Evolutionary conservation across 139 green algal species (phyloP).

Genomic region (Chlamydomonas applanata): DNA sequence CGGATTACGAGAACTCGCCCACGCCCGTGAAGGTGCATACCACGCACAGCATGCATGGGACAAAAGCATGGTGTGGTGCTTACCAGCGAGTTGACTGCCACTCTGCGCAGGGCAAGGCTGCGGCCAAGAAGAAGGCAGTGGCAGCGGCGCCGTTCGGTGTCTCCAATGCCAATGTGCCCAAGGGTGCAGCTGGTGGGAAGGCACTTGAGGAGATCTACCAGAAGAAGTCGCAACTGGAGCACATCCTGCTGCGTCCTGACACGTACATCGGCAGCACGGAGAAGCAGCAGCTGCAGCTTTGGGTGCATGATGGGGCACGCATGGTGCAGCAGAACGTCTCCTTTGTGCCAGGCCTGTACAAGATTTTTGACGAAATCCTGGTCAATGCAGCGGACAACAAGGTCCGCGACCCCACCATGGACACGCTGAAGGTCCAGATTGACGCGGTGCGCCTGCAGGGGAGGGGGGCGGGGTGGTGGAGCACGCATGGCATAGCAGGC

Average conservation of each 20-base stretch:
- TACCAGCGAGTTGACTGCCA: too few species aligned
- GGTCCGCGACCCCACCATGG: conserved; percentile 91
- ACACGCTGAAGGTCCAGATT: conserved; percentile 84
- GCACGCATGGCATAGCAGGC: background rate
- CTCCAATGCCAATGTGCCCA: background rate
- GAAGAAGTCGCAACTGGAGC: conserved; percentile 97
- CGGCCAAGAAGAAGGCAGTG: background rate
- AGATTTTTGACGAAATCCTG: conserved; percentile 99
- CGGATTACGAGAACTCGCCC: too few species aligned
- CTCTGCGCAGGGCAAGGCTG: background rate
- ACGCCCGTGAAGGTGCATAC: too few species aligned
- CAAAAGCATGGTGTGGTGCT: too few species aligned
- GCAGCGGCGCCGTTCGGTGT: background rate
- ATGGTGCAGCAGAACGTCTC: conserved; percentile 55
- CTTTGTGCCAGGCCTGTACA: conserved; percentile 96
- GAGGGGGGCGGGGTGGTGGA: too few species aligned
- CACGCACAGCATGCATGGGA: too few species aligned
- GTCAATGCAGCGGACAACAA: conserved; percentile 99
- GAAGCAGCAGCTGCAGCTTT: conserved; percentile 81
- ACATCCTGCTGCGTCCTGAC: conserved; percentile 97
- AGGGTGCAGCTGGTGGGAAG: conserved; percentile 33
- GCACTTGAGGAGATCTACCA: conserved; percentile 97
- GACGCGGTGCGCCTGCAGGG: conserved; percentile 64
- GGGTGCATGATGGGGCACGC: conserved; percentile 84
- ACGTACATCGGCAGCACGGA: conserved; percentile 97